Percentiles rank a stretch among this genome's conserved stretches.
Evolutionary conservation across 345 rosid species (phyloP).

Genomic region (Conringia planisiliqua): DNA sequence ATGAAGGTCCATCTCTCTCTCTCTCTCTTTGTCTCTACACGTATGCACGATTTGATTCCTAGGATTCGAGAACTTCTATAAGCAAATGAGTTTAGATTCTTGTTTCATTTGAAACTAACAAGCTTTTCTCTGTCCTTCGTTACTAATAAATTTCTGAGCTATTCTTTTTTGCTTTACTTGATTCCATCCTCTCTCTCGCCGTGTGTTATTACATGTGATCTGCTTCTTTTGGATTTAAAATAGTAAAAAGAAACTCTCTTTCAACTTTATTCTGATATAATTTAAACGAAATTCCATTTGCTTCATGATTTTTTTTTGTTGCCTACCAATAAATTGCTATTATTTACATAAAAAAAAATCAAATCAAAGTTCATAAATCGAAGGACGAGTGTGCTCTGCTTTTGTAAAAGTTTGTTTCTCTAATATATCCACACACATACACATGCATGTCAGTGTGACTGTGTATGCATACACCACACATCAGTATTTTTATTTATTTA

Average conservation of each 20-base stretch:
- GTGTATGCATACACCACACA: neutral
- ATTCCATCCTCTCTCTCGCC: no score
- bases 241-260: no score
- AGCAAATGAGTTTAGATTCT: conserved; percentile 22
- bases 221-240: neutral
- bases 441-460: conserved; percentile 17
- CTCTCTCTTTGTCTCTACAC: conserved; percentile 24
- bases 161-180: neutral
- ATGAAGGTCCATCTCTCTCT: conserved; percentile 58
- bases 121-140: neutral
- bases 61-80: neutral
- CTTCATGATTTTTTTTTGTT: neutral
- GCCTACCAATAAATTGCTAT: no score
- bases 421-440: neutral
- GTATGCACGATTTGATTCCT: conserved; percentile 20
- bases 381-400: conserved; percentile 3
- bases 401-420: neutral
- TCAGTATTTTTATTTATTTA: neutral
- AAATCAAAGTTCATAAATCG: neutral
- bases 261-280: neutral
- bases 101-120: neutral
- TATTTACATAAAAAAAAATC: no score
- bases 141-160: neutral
- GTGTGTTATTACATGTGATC: neutral
- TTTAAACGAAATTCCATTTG: neutral